These are phyloP conservation scores for Xylaria sp. DNA, from an alignment of 2,329 filamentous ascomycete species.

Conservation along the genomic window DNA sequence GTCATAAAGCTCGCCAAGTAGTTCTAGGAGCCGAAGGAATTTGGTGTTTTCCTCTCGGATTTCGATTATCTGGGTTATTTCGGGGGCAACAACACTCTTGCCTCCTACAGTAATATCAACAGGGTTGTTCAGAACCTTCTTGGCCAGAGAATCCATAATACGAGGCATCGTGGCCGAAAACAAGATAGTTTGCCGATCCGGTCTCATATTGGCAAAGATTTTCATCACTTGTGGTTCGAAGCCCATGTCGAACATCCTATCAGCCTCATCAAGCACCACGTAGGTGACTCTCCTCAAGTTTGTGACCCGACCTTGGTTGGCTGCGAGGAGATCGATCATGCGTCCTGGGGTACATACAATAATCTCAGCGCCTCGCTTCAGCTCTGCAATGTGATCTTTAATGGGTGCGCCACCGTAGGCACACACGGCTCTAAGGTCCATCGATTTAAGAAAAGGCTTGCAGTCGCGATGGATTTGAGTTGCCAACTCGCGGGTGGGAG, in stretches of 20 bases:
- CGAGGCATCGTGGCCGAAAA: conserved; percentile 97
- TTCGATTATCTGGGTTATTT: conserved; percentile 93
- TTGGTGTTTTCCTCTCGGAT: conserved; percentile 84
- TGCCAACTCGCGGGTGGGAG: conserved; percentile 91
- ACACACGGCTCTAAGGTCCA: conserved; percentile 86
- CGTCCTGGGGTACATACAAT: conserved; percentile 95
- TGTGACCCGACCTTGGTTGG: conserved; percentile 93
- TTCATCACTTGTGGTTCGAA: conserved; percentile 99
- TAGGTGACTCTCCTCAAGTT: conserved; percentile 91
- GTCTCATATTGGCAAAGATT: conserved; percentile 89
- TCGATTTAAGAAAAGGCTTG: conserved; percentile 90
- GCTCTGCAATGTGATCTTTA: conserved; percentile 95
- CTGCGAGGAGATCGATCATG: conserved; percentile 93
- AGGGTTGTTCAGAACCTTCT: conserved; percentile 85
- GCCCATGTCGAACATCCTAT: conserved; percentile 99
- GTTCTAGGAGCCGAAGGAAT: conserved; percentile 82
- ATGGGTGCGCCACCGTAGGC: conserved; percentile 96
- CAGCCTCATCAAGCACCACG: conserved; percentile 94
- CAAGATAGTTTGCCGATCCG: conserved; percentile 91
- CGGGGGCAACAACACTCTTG: conserved; percentile 84
- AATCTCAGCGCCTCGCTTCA: conserved; percentile 95
- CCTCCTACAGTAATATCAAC: conserved; percentile 94
- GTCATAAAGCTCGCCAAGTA: conserved; percentile 87
- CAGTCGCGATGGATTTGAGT: conserved; percentile 95
- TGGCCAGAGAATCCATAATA: conserved; percentile 89